phyloP scores from a whole-genome alignment of 1,284 basidiomycete species.

The Wallemia mellicola region DNA sequence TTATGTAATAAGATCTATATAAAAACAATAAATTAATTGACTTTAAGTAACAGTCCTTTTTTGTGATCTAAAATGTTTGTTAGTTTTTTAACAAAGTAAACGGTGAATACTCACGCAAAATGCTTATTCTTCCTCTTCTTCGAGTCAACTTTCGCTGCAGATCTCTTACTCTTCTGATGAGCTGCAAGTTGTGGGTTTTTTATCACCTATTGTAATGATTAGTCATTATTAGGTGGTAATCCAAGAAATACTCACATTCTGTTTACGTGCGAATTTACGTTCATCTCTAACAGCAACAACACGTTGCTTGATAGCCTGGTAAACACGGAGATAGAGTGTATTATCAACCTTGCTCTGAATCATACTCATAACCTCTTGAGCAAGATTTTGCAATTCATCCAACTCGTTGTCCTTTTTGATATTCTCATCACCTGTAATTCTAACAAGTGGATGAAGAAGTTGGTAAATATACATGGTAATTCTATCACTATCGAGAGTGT shows the following conservation, averaged over 20 bases:
- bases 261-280: slow-evolving; percentile 32
- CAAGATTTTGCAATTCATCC: slow-evolving; percentile 51
- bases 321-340: slow-evolving; percentile 43
- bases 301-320: slow-evolving; percentile 46
- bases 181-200: background rate
- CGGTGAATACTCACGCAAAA: background rate
- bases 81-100: background rate
- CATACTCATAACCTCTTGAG: slow-evolving; percentile 60
- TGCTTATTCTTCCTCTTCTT: background rate
- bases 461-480: slow-evolving; percentile 46
- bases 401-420: slow-evolving; percentile 36
- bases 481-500: slow-evolving; percentile 28
- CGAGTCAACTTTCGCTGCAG: background rate
- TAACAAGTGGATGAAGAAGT: slow-evolving; percentile 58
- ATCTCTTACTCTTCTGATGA: background rate
- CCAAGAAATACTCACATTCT: slow-evolving; percentile 21
- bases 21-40: background rate
- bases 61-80: background rate
- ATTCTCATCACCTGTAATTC: slow-evolving; percentile 56
- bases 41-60: background rate
- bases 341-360: slow-evolving; percentile 60
- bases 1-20: background rate
- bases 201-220: background rate
- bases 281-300: slow-evolving; percentile 37
- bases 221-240: background rate